These are phyloP conservation scores for Secale cereale DNA, from an alignment of 176 grass and related monocot genomes.

Conservation along the genomic window DNA sequence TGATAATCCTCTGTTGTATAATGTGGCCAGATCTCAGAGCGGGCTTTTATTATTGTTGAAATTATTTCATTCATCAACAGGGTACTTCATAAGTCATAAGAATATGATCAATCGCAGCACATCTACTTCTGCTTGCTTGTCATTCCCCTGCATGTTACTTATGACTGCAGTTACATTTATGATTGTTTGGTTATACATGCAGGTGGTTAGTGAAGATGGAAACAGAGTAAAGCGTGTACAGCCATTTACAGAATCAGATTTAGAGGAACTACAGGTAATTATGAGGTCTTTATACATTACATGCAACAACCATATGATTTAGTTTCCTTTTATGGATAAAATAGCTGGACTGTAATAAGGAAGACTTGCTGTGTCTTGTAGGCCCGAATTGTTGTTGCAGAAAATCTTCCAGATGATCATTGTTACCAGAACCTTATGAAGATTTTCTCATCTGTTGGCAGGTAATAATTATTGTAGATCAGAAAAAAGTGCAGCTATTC, in stretches of 20 bases:
- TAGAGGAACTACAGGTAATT: constrained; percentile 90
- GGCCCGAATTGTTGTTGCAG: constrained; percentile 93
- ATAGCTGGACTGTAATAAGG: constrained; percentile 5
- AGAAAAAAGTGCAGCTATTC: constrained; percentile 2
- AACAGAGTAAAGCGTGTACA: constrained; percentile 73
- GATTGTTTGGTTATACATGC: constrained; percentile 22
- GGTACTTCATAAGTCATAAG: constrained; percentile 4
- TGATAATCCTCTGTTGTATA: background rate
- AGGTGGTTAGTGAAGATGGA: constrained; percentile 96
- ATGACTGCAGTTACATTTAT: constrained; percentile 5
- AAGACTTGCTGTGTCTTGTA: constrained; percentile 30
- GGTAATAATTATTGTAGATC: constrained; percentile 46
- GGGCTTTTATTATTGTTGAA: background rate
- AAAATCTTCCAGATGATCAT: constrained; percentile 99
- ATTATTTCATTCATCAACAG: background rate
- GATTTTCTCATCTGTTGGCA: constrained; percentile 90
- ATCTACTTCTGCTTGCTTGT: background rate
- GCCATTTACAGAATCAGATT: constrained; percentile 84
- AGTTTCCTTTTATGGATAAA: background rate
- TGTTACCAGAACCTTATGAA: constrained; percentile 99
- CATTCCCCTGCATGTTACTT: constrained; percentile 6
- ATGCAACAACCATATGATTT: background rate
- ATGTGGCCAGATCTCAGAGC: background rate
- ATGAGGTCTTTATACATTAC: background rate
- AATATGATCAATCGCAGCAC: constrained; percentile 12